phyloP scores from a whole-genome alignment of 306 rosid species.

The Fragaria ananassa region DNA sequence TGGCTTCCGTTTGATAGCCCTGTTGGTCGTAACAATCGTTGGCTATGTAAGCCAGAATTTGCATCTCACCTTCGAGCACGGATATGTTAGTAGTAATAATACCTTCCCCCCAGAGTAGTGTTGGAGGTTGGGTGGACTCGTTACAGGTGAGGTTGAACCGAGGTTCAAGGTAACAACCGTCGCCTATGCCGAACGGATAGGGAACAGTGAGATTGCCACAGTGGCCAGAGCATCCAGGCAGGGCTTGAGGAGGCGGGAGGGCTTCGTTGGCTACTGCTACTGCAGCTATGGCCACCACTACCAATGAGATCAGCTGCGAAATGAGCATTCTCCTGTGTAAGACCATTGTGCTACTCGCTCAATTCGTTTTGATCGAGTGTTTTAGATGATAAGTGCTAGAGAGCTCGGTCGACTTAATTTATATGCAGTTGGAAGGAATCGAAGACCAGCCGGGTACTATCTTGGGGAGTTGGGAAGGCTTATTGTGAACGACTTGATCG shows the following conservation, averaged over 20 bases:
- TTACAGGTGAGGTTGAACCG: not conserved
- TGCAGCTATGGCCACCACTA: not conserved
- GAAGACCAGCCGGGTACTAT: too few species aligned
- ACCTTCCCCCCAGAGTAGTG: not conserved
- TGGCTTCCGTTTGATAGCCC: not conserved
- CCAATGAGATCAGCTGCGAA: not conserved
- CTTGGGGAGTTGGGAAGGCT: too few species aligned
- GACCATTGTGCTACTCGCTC: not conserved
- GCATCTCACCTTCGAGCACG: not conserved
- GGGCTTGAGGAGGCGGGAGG: not conserved
- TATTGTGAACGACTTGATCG: too few species aligned
- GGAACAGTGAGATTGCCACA: slow-evolving; percentile 20
- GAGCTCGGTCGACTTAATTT: too few species aligned
- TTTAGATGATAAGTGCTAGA: too few species aligned
- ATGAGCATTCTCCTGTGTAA: not conserved
- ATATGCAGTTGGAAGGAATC: too few species aligned
- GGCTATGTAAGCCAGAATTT: not conserved
- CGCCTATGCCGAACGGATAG: slow-evolving; percentile 12
- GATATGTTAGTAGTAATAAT: too few species aligned
- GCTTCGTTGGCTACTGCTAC: not conserved
- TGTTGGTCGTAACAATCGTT: not conserved
- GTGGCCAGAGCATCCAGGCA: not conserved
- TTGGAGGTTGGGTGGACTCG: not conserved
- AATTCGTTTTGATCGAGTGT: too few species aligned
- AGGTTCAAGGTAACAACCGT: not conserved